Base-by-base conservation (phyloP, 2,329 filamentous ascomycete genomes). In the Passalora sequoiae region DNA sequence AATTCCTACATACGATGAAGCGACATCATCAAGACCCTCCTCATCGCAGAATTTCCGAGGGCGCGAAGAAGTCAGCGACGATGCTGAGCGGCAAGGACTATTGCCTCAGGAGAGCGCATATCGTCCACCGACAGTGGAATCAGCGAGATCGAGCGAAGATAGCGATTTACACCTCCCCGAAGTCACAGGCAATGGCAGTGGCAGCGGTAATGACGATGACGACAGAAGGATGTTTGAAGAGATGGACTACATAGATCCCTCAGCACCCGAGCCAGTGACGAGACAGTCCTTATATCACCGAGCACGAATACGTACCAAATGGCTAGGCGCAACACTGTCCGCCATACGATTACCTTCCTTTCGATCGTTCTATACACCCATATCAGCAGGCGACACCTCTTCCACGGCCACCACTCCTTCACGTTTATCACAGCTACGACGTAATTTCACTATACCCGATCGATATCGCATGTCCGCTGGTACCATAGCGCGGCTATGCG, bases 1-100 rank as follows among this genome's bases (percentile, higher is more conserved):
- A 22, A 91, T 92, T 62, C 87, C 86, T 21, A 81, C 81, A 32
- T 92, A 92, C 66, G 86, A 91, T 65, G 86, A 94, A 70, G 86
- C 87, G 51, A 76, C 78, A 47, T 79, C 80, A 13, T 79, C 77
- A 25, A 70, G 75, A 40, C 71, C 75, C 15, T 61, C 66, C 24
- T 78, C 76, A 16, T 73, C 72, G 9, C 67, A 68, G 49, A 65
- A 64, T 48, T 31, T 50, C 13, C 68, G 72, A 28, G 74, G 73
- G 30, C 69, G 72, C 48, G 74, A 79, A 59, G 78, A 83, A 64
- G 73, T 77, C 60, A 80, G 79, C 61, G 76, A 81, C 65, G 80
- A 88, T 61, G 77, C 79, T 42, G 88, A 94, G 67, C 78, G 84
- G 66, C 83, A 89, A 66, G 85, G 83, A 4, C 77, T 95, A 19